phyloP scores from a whole-genome alignment of 1,139 yeast species.

The Candida smagusa region DNA sequence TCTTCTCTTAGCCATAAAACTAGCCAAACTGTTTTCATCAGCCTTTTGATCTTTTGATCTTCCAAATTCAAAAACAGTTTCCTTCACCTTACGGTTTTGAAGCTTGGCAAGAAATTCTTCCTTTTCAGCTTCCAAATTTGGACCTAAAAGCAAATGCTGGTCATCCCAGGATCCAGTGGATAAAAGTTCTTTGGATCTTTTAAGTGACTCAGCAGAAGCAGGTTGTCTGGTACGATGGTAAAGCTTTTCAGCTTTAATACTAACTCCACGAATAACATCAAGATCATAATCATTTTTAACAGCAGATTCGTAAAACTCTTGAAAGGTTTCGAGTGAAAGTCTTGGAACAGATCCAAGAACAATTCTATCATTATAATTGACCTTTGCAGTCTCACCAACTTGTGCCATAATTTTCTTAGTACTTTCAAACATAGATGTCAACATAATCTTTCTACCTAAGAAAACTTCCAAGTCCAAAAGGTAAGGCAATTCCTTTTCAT shows the following conservation, averaged over 20 bases:
- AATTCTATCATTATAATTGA: conserved; percentile 72
- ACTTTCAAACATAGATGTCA: conserved; percentile 67
- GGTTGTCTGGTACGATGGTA: conserved; percentile 82
- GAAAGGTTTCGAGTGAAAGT: conserved; percentile 60
- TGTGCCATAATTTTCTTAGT: conserved; percentile 50
- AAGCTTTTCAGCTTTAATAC: conserved; percentile 82
- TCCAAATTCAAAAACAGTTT: conserved; percentile 89
- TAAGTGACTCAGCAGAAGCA: conserved; percentile 81
- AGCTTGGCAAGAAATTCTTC: conserved; percentile 68
- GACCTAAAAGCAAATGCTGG: conserved; percentile 75
- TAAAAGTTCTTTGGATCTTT: conserved; percentile 77
- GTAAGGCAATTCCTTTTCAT: conserved; percentile 86
- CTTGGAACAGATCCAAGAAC: conserved; percentile 86
- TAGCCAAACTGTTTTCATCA: conserved; percentile 68
- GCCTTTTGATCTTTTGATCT: conserved; percentile 42
- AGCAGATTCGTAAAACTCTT: conserved; percentile 68
- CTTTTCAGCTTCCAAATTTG: conserved; percentile 70
- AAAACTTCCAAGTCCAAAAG: conserved; percentile 86
- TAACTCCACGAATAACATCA: conserved; percentile 60
- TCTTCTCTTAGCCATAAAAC: conserved; percentile 83
- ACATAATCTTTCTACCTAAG: conserved; percentile 74
- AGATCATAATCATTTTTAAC: conserved; percentile 70
- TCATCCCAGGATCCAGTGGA: conserved; percentile 82
- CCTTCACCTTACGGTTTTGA: conserved; percentile 65
- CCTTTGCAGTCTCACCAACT: conserved; percentile 38